Evolutionary conservation across 192 early-diverging fungal species (phyloP).

Genomic region (Coemansia reversa): DNA sequence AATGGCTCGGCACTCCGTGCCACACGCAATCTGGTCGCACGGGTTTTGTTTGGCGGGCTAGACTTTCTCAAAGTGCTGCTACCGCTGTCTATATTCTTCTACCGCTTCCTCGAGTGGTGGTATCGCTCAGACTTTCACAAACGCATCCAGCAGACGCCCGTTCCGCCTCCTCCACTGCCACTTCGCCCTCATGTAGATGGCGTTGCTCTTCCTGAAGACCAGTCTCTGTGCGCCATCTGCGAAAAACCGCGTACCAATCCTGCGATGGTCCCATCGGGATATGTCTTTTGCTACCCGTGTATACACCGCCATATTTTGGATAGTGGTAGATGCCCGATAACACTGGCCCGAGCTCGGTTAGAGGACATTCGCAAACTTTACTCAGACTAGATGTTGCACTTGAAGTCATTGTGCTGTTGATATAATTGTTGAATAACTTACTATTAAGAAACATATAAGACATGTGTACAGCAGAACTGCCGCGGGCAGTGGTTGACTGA

Average conservation of each 20-base stretch:
- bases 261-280: slow-evolving; percentile 82
- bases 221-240: slow-evolving; percentile 82
- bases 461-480: background rate
- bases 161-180: slow-evolving; percentile 74
- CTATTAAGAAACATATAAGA: background rate
- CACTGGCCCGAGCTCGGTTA: slow-evolving; percentile 46
- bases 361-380: slow-evolving; percentile 51
- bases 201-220: slow-evolving; percentile 66
- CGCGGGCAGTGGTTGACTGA: too few relatives aligned
- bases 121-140: slow-evolving; percentile 80
- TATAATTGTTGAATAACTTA: too few relatives aligned
- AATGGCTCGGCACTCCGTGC: slow-evolving; percentile 44
- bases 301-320: slow-evolving; percentile 73
- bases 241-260: slow-evolving; percentile 72
- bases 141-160: slow-evolving; percentile 45
- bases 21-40: slow-evolving; percentile 50
- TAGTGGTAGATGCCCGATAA: slow-evolving; percentile 75
- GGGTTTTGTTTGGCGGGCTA: slow-evolving; percentile 54
- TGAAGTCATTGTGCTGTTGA: too few relatives aligned
- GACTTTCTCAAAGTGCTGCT: slow-evolving; percentile 75
- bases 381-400: slow-evolving; percentile 17
- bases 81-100: slow-evolving; percentile 90
- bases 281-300: slow-evolving; percentile 94
- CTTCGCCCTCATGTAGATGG: slow-evolving; percentile 75
- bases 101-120: slow-evolving; percentile 97